Evolutionary conservation across 78 protist genomes (phyloP).

Genomic region (Dictyostelium intermedium): DNA sequence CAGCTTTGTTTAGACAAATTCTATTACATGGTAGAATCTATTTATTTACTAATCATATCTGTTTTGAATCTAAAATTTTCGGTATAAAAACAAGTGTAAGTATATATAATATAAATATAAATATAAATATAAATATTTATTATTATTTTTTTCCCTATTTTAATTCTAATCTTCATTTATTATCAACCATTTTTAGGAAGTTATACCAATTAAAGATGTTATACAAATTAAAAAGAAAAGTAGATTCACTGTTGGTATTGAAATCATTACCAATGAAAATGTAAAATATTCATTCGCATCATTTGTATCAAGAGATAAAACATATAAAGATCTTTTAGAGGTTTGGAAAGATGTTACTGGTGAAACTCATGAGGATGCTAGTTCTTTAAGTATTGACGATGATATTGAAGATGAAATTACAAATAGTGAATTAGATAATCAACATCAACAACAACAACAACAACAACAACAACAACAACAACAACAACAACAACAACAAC

Average conservation of each 20-base stretch:
- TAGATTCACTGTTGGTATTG: slow-evolving; percentile 45
- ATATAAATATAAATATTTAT: not conserved
- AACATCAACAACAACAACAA: slow-evolving; percentile 6
- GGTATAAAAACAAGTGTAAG: slow-evolving; percentile 61
- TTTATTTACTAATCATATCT: slow-evolving; percentile 44
- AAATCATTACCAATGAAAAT: slow-evolving; percentile 3
- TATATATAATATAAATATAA: too few relatives aligned
- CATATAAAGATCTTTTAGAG: slow-evolving; percentile 46
- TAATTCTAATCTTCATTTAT: not conserved
- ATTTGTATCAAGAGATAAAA: slow-evolving; percentile 72
- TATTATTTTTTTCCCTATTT: not conserved
- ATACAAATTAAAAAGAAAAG: slow-evolving; percentile 39
- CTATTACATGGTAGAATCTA: slow-evolving; percentile 58
- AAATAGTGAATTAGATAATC: slow-evolving; percentile 8
- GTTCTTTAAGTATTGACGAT: slow-evolving; percentile 60
- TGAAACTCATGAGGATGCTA: slow-evolving; percentile 71
- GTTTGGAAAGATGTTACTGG: slow-evolving; percentile 68
- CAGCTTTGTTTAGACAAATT: slow-evolving; percentile 57
- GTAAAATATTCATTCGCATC: slow-evolving; percentile 59
- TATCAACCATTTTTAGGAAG: not conserved
- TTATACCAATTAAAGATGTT: slow-evolving; percentile 27
- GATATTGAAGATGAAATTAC: slow-evolving; percentile 29
- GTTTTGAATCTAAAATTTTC: slow-evolving; percentile 75
- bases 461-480: not conserved
- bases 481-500: not conserved